Percentiles rank a stretch among this genome's conserved stretches.
Conservation (phyloP, 2,329 filamentous ascomycete genomes). For the Scleromitrula shiraiana region DNA sequence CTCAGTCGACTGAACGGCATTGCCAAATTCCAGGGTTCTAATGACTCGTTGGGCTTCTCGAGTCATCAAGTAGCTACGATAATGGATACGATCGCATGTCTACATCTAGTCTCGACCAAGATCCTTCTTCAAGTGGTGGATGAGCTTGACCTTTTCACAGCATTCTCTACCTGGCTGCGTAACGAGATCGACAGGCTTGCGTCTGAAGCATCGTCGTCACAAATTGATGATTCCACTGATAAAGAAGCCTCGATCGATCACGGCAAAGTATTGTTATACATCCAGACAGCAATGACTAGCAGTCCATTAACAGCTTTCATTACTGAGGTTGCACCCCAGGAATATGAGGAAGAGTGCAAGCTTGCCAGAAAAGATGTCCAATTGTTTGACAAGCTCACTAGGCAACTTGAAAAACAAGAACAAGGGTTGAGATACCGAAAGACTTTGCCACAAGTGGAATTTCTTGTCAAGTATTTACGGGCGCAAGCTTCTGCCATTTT, state of each 20-base stretch:
- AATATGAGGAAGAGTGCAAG: slow-evolving; percentile 40
- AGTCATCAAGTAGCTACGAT: slow-evolving; percentile 54
- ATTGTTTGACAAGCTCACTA: slow-evolving; percentile 39
- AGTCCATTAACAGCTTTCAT: slow-evolving; percentile 61
- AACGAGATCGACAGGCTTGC: slow-evolving; percentile 73
- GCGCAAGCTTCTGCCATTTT: slow-evolving; percentile 55
- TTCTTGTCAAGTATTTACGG: slow-evolving; percentile 52
- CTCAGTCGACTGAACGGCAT: slow-evolving; percentile 77
- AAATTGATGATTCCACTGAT: slow-evolving; percentile 64
- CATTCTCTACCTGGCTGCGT: slow-evolving; percentile 78
- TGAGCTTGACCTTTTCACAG: slow-evolving; percentile 68
- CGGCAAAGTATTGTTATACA: slow-evolving; percentile 65
- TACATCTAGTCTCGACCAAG: slow-evolving; percentile 69
- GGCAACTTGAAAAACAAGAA: slow-evolving; percentile 26
- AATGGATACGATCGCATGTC: slow-evolving; percentile 63
- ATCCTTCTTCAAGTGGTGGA: slow-evolving; percentile 63
- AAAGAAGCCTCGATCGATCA: slow-evolving; percentile 71
- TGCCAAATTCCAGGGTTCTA: slow-evolving; percentile 66
- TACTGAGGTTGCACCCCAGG: slow-evolving; percentile 40
- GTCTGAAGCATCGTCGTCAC: slow-evolving; percentile 49
- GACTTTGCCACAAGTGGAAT: slow-evolving; percentile 52
- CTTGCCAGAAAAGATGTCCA: slow-evolving; percentile 37
- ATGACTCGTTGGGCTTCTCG: slow-evolving; percentile 59
- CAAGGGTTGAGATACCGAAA: slow-evolving; percentile 34
- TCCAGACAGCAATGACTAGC: slow-evolving; percentile 59